Percentiles rank a stretch among this genome's conserved stretches.
phyloP scores from a whole-genome alignment of 441 rosid species.

The Adansonia rubrostipa region DNA sequence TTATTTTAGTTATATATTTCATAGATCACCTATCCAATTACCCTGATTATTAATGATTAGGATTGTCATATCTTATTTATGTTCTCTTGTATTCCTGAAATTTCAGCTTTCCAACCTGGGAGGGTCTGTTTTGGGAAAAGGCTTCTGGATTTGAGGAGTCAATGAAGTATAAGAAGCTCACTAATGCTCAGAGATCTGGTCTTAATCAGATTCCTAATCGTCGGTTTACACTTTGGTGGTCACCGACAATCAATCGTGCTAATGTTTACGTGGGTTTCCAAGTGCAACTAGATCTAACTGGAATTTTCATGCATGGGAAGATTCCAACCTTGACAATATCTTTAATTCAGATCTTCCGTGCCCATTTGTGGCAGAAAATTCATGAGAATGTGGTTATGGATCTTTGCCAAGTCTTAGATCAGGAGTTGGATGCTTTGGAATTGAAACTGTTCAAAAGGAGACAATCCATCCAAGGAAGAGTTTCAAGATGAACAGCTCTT shows the following conservation, averaged over 20 bases:
- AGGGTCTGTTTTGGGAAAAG: slow-evolving; percentile 99
- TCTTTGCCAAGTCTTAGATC: slow-evolving; percentile 96
- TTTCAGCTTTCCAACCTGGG: slow-evolving; percentile 95
- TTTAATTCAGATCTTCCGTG: slow-evolving; percentile 95
- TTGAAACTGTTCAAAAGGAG: slow-evolving; percentile 97
- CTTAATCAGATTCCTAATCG: slow-evolving; percentile 96
- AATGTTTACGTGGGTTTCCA: slow-evolving; percentile 98
- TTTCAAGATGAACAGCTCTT: slow-evolving; percentile 99
- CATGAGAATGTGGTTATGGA: slow-evolving; percentile 99
- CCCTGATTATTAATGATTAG: not conserved
- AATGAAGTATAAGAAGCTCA: slow-evolving; percentile 96
- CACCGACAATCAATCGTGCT: slow-evolving; percentile 93
- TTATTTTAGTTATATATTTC: too few species aligned
- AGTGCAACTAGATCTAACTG: slow-evolving; percentile 97
- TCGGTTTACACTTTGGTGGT: slow-evolving; percentile 99
- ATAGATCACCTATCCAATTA: not conserved
- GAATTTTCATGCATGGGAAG: slow-evolving; percentile 96
- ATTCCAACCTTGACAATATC: slow-evolving; percentile 88
- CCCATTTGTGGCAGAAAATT: slow-evolving; percentile 98
- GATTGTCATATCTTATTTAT: not conserved
- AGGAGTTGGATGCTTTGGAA: slow-evolving; percentile 94
- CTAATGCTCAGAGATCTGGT: slow-evolving; percentile 99
- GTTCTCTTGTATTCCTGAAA: slow-evolving; percentile 8
- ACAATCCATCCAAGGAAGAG: slow-evolving; percentile 99
- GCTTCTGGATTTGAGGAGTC: slow-evolving; percentile 99